Evolutionary conservation across 331 rosid genomes (phyloP), one percentile per base, ranked within the genome.

Genomic region (Pyracantha coccinea): DNA sequence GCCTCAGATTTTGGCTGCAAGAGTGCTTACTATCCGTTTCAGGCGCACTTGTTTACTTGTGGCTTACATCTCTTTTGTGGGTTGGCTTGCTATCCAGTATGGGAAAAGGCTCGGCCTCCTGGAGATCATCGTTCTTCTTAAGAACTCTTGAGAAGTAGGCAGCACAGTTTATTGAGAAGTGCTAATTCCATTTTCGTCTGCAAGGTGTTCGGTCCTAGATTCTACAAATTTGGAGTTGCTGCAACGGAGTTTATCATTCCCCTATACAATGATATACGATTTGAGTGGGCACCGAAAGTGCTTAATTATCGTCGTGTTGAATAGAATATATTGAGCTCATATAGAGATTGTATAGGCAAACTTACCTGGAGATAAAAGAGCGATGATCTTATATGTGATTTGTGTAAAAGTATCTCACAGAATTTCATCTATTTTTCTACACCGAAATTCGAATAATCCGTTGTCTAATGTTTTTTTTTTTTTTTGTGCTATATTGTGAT

Each of bases 51-150:
- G 89, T 79, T 85, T 91, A 68, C 85, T 93, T 68, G 72, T 91
- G 55, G 92, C 86, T 24, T 93, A 88, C 85, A 27, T 86, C 47
- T 85, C 88, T 35, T 57, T 89, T 77, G 81, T 83, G 77, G 89
- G 86, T 59, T 91, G 97, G 98, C 71, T 86, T 74, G 88, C 80
- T 32, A 59, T 85, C 52, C 90, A 86, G 79, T 89, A 84, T 68
- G 85, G 93, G 74, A 88, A 86, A 86, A 91, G 85, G 77, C 81
- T 89, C 31, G 86, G 89, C 77, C 84, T 89, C 62, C 76, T 65
- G 17, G 90, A 91, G 64, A 84, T 88, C 54, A 78, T 87, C 79
- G 47, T 78, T 69, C 55, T 65, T 64, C 85, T 78, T 12, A 78
- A 61, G 59, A 57, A 76, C 62, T 69, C 87, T 78, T 17, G 72